A percentile compares a stretch with the other conserved stretches of the same genome.
Conservation (phyloP, 2,329 filamentous ascomycete genomes). For the Metarhizium album region DNA sequence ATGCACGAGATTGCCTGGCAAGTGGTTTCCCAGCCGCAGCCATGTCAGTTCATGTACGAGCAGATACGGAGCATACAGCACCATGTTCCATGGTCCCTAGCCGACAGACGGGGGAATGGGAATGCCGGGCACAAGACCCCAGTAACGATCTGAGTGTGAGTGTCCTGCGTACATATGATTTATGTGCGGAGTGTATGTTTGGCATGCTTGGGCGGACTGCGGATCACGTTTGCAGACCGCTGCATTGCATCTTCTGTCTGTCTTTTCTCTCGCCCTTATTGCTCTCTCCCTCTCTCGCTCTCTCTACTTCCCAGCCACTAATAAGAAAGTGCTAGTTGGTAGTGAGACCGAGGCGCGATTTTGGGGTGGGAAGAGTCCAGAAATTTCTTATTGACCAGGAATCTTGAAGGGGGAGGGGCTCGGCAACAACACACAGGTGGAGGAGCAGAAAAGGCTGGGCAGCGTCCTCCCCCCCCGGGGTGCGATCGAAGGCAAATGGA, state of each 20-base stretch:
- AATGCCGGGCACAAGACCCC: background rate
- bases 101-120: background rate
- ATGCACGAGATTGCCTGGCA: background rate
- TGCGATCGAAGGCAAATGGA: background rate
- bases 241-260: background rate
- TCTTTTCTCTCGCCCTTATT: too few species aligned
- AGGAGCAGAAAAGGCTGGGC: background rate
- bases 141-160: background rate
- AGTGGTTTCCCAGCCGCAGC: background rate
- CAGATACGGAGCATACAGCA: background rate
- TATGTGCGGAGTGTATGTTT: background rate
- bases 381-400: background rate
- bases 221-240: conserved; percentile 3
- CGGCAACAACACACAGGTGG: background rate
- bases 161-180: background rate
- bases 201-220: background rate
- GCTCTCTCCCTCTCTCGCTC: too few species aligned
- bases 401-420: background rate
- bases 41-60: conserved; percentile 3
- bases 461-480: background rate
- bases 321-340: background rate
- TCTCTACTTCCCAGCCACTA: background rate
- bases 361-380: background rate
- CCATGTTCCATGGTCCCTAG: background rate
- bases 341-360: background rate